These are phyloP conservation scores for Fusarium mexicanum DNA, from an alignment of 2,329 filamentous ascomycete genomes.

Conservation along the genomic window DNA sequence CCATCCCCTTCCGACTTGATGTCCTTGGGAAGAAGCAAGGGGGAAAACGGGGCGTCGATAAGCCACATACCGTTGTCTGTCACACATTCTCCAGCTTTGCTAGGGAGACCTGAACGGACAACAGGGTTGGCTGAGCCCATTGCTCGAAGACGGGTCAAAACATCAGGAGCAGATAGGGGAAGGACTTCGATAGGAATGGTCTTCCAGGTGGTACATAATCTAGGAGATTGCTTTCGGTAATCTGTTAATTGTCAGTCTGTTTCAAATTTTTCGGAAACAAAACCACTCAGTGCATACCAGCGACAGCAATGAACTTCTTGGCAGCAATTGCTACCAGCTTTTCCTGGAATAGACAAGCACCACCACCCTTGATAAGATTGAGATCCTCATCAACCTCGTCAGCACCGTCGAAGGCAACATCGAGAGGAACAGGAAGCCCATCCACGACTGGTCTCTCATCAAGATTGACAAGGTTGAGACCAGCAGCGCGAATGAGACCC, in stretches of 20 bases:
- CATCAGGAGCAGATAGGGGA: slow-evolving; percentile 81
- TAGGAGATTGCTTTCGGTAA: slow-evolving; percentile 85
- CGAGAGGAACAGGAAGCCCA: slow-evolving; percentile 65
- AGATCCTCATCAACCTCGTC: slow-evolving; percentile 95
- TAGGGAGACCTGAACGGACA: slow-evolving; percentile 76
- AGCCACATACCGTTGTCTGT: slow-evolving; percentile 75
- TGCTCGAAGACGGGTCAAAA: slow-evolving; percentile 75
- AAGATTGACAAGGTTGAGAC: slow-evolving; percentile 80
- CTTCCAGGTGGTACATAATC: slow-evolving; percentile 81
- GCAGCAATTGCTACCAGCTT: slow-evolving; percentile 90
- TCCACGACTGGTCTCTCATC: slow-evolving; percentile 70
- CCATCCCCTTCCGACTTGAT: slow-evolving; percentile 59
- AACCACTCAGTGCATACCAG: slow-evolving; percentile 61
- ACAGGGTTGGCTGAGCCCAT: slow-evolving; percentile 78
- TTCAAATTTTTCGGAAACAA: not conserved
- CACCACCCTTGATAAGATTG: slow-evolving; percentile 97
- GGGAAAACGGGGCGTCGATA: slow-evolving; percentile 88
- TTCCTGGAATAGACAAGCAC: slow-evolving; percentile 97
- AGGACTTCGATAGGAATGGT: slow-evolving; percentile 93
- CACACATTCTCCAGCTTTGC: slow-evolving; percentile 81
- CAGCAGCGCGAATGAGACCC: slow-evolving; percentile 82
- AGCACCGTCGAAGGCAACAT: slow-evolving; percentile 94
- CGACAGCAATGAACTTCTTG: slow-evolving; percentile 87
- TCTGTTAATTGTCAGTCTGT: slow-evolving; percentile 60
- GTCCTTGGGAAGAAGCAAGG: slow-evolving; percentile 72